Percentiles rank a stretch among this genome's conserved stretches.
These are phyloP conservation scores for Neonectria sp. DNA, from an alignment of 2,329 filamentous ascomycete species.

Conservation along the genomic window DNA sequence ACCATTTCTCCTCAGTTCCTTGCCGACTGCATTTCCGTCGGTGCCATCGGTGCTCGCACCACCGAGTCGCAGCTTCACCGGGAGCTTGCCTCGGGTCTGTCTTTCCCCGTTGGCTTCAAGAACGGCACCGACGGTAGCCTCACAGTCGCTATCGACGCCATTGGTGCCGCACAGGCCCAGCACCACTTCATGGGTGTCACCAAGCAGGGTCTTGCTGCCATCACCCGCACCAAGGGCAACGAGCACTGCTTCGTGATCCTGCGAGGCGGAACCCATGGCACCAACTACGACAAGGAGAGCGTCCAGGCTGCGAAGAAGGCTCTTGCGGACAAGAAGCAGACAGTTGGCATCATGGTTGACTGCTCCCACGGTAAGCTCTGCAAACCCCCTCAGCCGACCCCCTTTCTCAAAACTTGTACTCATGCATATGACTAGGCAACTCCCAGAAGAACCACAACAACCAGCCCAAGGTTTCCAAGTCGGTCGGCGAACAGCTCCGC, in stretches of 20 bases:
- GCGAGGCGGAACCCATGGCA: conserved; percentile 90
- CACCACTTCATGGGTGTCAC: conserved; percentile 99
- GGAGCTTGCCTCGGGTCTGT: conserved; percentile 93
- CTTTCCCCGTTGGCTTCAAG: conserved; percentile 99
- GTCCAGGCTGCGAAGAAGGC: conserved; percentile 85
- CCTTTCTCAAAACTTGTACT: conserved; percentile 6
- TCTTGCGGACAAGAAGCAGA: conserved; percentile 85
- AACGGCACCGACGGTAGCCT: conserved; percentile 97
- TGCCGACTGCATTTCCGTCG: conserved; percentile 94
- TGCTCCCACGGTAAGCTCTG: conserved; percentile 88
- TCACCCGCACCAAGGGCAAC: conserved; percentile 93
- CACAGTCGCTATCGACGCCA: conserved; percentile 93
- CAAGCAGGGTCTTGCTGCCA: conserved; percentile 95
- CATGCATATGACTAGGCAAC: conserved; percentile 75
- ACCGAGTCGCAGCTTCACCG: conserved; percentile 98
- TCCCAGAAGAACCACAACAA: conserved; percentile 98
- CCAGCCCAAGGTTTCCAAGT: conserved; percentile 92
- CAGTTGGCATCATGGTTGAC: conserved; percentile 95
- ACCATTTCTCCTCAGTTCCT: conserved; percentile 99
- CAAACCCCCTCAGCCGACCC: conserved; percentile 79
- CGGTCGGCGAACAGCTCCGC: conserved; percentile 86
- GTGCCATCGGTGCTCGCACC: conserved; percentile 94
- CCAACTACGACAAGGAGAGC: conserved; percentile 92
- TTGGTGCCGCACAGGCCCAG: conserved; percentile 85
- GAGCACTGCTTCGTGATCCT: conserved; percentile 98